Base-by-base conservation (phyloP, 345 rosid species). In the Bretschneidera sinensis region DNA sequence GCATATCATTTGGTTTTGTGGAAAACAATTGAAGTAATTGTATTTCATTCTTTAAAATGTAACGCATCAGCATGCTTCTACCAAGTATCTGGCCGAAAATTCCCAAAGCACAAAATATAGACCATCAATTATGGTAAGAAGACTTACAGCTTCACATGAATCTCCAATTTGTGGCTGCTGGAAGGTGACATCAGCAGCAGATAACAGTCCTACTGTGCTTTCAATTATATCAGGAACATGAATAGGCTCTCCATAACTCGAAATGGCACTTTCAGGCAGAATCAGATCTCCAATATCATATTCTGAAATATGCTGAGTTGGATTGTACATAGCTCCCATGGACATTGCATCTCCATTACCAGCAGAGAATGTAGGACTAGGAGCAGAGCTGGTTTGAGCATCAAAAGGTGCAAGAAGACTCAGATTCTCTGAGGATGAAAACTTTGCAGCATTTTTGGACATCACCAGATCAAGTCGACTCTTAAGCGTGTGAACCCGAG, bases 191-290 rank as follows among this genome's bases (percentile, higher is more conserved):
- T 88, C 89, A 15, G 91, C 86, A 59, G 81, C 85, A 10, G 96
- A 82, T 71, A 95, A 75, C 47, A 91, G 70, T 63, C 96, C 95
- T 0, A 78, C 91, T 18, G 91, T 95, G 71, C 97, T 91, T 76
- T 95, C 99, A 19, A 94, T 88, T 56, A 91, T 85, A 57, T 94
- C 97, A 21, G 99, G 97, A 16, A 86, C 87, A 55, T 86, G 87
- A 71, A 86, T 58, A 60, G 78, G 86, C 59, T 83, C 89, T 28
- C 81, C 87, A 58, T 76, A 84, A 74, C 83, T 83, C 13, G 88
- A 84, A 24, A 76, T 66, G n/a, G 77, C 81, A 67, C 81, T 77
- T 56, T 83, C 90, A 10, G 96, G 85, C 71, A 83, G 48, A 35
- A 77, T 82, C 31, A 88, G 73, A 52, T 86, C 90, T 18, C 76